Evolutionary conservation across 1,284 basidiomycete genomes (phyloP).

Genomic region (Afroboletus lepidellus): DNA sequence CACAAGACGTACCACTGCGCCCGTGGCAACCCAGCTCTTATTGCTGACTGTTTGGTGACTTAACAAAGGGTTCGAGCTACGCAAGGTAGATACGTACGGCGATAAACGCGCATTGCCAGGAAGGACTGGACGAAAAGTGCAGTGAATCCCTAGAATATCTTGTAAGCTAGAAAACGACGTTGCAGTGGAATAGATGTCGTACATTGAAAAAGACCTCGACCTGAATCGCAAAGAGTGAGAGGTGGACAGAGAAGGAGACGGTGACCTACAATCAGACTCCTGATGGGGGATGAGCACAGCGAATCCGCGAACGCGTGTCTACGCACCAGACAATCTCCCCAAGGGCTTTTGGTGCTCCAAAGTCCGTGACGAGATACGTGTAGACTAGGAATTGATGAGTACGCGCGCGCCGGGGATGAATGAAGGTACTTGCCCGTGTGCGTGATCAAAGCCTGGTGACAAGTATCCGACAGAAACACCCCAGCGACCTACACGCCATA

Average conservation of each 20-base stretch:
- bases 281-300: constrained; percentile 20
- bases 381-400: constrained; percentile 44
- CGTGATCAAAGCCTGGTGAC: constrained; percentile 55
- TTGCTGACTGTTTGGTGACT: constrained; percentile 26
- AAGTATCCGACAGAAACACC: constrained; percentile 50
- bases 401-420: not conserved
- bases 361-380: constrained; percentile 52
- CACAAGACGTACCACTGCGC: constrained; percentile 7
- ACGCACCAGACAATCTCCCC: constrained; percentile 46
- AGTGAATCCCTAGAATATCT: constrained; percentile 24
- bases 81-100: constrained; percentile 16
- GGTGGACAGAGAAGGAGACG: not conserved
- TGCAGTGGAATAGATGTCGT: not conserved
- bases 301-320: not conserved
- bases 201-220: constrained; percentile 37
- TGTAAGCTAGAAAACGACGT: not conserved
- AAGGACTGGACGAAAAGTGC: constrained; percentile 39
- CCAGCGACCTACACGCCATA: constrained; percentile 39
- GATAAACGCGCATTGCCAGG: constrained; percentile 29
- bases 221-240: constrained; percentile 17
- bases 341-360: constrained; percentile 36
- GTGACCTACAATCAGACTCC: constrained; percentile 46
- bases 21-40: constrained; percentile 12
- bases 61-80: not conserved
- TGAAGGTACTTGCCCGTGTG: constrained; percentile 43